Evolutionary conservation across 208 protist genomes (phyloP).

Genomic region (Angomonas ambiguus): DNA sequence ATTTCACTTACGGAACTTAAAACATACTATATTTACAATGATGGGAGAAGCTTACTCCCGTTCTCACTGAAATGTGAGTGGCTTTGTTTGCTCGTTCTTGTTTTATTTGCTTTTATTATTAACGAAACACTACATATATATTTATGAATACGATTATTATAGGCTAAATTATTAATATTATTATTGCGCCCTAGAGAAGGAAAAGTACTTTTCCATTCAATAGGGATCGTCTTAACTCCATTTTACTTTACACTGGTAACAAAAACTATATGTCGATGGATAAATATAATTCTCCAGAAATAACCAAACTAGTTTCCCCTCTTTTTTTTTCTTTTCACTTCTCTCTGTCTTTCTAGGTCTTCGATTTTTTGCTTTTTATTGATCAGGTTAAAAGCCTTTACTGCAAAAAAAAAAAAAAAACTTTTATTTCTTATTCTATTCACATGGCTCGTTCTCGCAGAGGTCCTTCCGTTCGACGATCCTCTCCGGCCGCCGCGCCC

Average conservation of each 20-base stretch:
- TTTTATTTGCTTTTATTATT: conserved; percentile 18
- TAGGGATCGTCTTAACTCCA: not conserved
- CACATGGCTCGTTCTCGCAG: not conserved
- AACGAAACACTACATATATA: not conserved
- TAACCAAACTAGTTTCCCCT: too few relatives aligned
- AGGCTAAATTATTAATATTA: too few relatives aligned
- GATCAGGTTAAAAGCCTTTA: not conserved
- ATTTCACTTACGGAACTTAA: too few relatives aligned
- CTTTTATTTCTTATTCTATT: conserved; percentile 5
- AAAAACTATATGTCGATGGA: not conserved
- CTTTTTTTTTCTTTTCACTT: too few relatives aligned
- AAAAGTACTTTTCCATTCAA: too few relatives aligned
- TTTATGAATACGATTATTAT: too few relatives aligned
- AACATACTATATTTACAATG: too few relatives aligned
- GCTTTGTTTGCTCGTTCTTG: conserved; percentile 3
- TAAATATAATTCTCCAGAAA: too few relatives aligned
- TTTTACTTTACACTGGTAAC: not conserved
- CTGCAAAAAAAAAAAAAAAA: conserved; percentile 15
- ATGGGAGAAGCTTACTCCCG: too few relatives aligned
- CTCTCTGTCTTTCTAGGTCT: not conserved
- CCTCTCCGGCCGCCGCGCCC: too few relatives aligned
- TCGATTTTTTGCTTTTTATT: not conserved
- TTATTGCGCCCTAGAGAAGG: too few relatives aligned
- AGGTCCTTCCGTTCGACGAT: not conserved
- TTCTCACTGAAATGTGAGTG: too few relatives aligned